Base-by-base conservation (phyloP, 306 rosid species). In the Purshia tridentata region DNA sequence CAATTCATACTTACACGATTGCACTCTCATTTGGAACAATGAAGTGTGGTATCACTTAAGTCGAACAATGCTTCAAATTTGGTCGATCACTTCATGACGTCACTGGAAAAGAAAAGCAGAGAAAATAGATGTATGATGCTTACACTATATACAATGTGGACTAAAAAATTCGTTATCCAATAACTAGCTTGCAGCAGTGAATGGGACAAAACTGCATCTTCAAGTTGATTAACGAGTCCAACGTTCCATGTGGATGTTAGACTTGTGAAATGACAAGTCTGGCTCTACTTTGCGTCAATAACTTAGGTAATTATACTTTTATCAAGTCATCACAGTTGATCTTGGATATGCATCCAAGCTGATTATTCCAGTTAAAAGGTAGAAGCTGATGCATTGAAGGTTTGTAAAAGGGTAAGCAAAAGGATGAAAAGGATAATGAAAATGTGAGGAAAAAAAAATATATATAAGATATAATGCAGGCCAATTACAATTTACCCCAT, bases 71-170 rank as follows among this genome's bases (percentile, higher is more conserved):
- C 74, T 55, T 53, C 62, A 61, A 62, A 54, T 73, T 75, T 76
- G 6, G 59, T 58, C 77, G 60, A 60, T 75, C 76, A 57, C 75
- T 71, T 78, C 61, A 69, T 53, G 76, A 79, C 77, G 67, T 85
- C 84, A 76, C 86, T 85, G 86, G 61, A 82, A 47, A 77, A 80
- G 42, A 73, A 77, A 78, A 53, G 23, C 65, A 78, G 62, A 51
- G 19, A 75, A 14, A 52, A 41, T 55, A 12, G 51, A 15, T 69
- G 64, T 15, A 57, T 29, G 35, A 29, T 29, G 14, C 45, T 9
- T 7, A 56, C 9, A 51, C 2, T 16, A 16, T 8, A 16, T 55
- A 8, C 3, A 4, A 14, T 35, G 48, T 19, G 40, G 63, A 44
- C 6, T n/a, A 59, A 8, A 35, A 47, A 66, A 67, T 10, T 16